Conservation (phyloP, 2,329 filamentous ascomycete genomes). For the Furcasterigmium furcatum region DNA sequence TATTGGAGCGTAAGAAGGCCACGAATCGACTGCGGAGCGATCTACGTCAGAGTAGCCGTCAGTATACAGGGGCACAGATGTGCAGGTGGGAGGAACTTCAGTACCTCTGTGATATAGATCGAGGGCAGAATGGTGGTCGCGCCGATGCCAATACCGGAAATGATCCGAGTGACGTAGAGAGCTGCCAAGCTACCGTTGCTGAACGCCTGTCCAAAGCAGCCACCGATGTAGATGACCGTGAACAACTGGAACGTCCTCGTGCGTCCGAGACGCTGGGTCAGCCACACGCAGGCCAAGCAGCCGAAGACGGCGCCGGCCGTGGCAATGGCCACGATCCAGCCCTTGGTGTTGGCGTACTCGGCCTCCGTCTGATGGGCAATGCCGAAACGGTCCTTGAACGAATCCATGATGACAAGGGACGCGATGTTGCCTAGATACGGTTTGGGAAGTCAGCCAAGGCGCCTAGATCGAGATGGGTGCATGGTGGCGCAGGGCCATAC, state of each 20-base stretch:
- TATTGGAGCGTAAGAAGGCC: slow-evolving; percentile 27
- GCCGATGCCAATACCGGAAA: slow-evolving; percentile 20
- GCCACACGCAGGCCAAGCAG: slow-evolving; percentile 19
- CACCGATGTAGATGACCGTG: slow-evolving; percentile 31
- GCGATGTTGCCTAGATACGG: slow-evolving; percentile 24
- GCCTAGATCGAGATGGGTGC: too few species aligned
- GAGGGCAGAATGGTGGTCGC: slow-evolving; percentile 21
- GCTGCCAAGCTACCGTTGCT: slow-evolving; percentile 18
- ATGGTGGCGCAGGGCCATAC: slow-evolving; percentile 4
- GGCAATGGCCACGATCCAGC: slow-evolving; percentile 26
- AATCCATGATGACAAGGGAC: slow-evolving; percentile 21
- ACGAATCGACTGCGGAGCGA: slow-evolving; percentile 21
- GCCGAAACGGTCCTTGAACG: slow-evolving; percentile 19
- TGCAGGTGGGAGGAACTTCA: neutral
- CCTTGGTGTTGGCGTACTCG: slow-evolving; percentile 23
- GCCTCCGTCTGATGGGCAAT: slow-evolving; percentile 16
- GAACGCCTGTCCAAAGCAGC: slow-evolving; percentile 25
- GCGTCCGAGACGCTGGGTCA: slow-evolving; percentile 19
- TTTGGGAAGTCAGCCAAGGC: too few species aligned
- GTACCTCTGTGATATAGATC: slow-evolving; percentile 21
- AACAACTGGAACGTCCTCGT: slow-evolving; percentile 18
- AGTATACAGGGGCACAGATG: neutral
- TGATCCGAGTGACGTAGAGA: slow-evolving; percentile 19
- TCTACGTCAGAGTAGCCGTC: slow-evolving; percentile 6
- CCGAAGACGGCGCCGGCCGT: slow-evolving; percentile 24